phyloP scores from a whole-genome alignment of 257 asterid species.

The Capsicum pubescens region DNA sequence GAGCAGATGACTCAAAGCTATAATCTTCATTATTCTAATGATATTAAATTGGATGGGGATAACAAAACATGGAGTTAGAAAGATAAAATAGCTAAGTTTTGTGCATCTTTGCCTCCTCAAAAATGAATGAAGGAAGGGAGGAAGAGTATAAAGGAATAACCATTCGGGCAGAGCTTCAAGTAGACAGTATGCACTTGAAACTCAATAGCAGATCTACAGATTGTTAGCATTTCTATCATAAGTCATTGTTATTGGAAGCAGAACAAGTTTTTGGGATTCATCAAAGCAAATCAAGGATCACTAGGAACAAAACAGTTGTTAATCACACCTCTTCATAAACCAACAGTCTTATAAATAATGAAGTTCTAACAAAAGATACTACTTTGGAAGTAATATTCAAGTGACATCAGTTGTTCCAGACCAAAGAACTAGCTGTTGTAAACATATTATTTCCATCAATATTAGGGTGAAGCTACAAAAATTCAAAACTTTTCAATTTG shows the following conservation, averaged over 20 bases:
- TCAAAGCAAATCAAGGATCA: not conserved
- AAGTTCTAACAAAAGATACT: not conserved
- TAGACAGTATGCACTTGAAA: not conserved
- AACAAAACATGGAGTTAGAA: not conserved
- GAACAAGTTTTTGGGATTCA: slow-evolving; percentile 10
- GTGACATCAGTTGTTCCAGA: not conserved
- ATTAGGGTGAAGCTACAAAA: not conserved
- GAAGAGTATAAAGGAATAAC: not conserved
- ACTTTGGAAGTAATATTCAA: not conserved
- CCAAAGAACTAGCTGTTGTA: not conserved
- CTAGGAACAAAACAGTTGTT: not conserved
- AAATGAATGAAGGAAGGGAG: not conserved
- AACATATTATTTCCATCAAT: not conserved
- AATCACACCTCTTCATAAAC: not conserved
- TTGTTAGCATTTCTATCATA: slow-evolving; percentile 7
- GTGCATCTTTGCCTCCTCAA: not conserved
- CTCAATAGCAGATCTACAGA: slow-evolving; percentile 1
- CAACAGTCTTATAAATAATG: not conserved
- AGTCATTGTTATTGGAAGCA: not conserved
- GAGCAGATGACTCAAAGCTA: not conserved
- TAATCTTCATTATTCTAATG: not conserved
- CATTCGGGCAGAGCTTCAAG: not conserved
- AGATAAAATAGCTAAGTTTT: not conserved
- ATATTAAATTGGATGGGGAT: not conserved
- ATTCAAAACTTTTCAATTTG: not conserved